Evolutionary conservation across 371 early-diverging fungal genomes (phyloP).

Genomic region (Rhizopus stolonifer): DNA sequence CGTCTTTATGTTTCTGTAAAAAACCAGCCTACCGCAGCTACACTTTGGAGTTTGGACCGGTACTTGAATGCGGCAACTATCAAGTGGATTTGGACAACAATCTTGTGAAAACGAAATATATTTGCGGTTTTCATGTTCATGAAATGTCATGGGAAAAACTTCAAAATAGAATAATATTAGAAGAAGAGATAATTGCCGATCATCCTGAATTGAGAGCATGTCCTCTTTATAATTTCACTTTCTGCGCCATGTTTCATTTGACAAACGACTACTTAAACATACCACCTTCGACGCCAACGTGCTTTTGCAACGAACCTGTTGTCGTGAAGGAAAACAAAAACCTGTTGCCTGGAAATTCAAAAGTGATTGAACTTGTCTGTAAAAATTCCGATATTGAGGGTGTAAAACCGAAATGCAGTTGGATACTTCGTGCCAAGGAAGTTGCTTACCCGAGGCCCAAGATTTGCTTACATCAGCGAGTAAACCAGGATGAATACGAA

Average conservation of each 20-base stretch:
- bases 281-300: not conserved
- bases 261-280: not conserved
- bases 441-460: slow-evolving; percentile 13
- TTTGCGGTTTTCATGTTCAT: slow-evolving; percentile 12
- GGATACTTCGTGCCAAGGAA: slow-evolving; percentile 20
- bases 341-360: not conserved
- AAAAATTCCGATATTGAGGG: slow-evolving; percentile 23
- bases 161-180: not conserved
- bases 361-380: slow-evolving; percentile 15
- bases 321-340: not conserved
- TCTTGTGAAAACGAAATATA: not conserved
- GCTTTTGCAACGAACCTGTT: not conserved
- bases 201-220: not conserved
- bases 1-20: slow-evolving; percentile 3
- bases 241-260: not conserved
- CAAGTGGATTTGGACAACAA: not conserved
- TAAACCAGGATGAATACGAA: not conserved
- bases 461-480: not conserved
- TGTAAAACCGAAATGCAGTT: slow-evolving; percentile 26
- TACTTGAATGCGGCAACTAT: slow-evolving; percentile 12
- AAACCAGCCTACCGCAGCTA: not conserved
- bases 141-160: not conserved
- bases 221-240: slow-evolving; percentile 9
- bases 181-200: not conserved
- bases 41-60: slow-evolving; percentile 8